Percentiles rank a stretch among this genome's conserved stretches.
Conservation (phyloP, 176 grass and related monocot species). For the Rhipidocladum racemiflorum region DNA sequence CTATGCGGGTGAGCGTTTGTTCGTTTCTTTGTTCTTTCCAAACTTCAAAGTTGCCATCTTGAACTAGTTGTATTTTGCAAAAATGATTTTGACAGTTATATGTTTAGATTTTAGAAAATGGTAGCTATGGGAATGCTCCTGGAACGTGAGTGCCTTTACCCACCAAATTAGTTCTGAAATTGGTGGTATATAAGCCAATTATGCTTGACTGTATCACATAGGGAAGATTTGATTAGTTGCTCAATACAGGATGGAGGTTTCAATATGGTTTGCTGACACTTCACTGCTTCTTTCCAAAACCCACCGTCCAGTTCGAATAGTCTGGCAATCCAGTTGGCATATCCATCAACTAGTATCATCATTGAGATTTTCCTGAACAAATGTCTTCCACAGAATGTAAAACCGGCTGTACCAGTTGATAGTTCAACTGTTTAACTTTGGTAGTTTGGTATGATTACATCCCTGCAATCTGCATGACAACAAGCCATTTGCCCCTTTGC, state of each 20-base stretch:
- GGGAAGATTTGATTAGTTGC: background rate
- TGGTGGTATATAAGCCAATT: background rate
- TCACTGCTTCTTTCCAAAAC: background rate
- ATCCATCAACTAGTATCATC: background rate
- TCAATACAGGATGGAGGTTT: background rate
- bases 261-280: background rate
- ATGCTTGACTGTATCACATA: background rate
- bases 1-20: slow-evolving; percentile 52
- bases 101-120: background rate
- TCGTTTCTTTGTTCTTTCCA: background rate
- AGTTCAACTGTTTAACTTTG: background rate
- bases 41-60: background rate
- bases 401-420: background rate
- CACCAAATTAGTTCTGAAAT: background rate
- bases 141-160: background rate
- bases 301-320: background rate
- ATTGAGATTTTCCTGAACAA: background rate
- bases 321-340: background rate
- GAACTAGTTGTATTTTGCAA: background rate
- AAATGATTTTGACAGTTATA: background rate
- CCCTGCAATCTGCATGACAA: background rate
- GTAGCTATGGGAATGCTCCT: background rate
- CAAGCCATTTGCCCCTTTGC: slow-evolving; percentile 6
- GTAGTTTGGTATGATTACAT: background rate
- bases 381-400: background rate